A percentile compares a stretch with the other conserved stretches of the same genome.
phyloP scores from a whole-genome alignment of 305 asterid genomes.

The Solanum hybrid region DNA sequence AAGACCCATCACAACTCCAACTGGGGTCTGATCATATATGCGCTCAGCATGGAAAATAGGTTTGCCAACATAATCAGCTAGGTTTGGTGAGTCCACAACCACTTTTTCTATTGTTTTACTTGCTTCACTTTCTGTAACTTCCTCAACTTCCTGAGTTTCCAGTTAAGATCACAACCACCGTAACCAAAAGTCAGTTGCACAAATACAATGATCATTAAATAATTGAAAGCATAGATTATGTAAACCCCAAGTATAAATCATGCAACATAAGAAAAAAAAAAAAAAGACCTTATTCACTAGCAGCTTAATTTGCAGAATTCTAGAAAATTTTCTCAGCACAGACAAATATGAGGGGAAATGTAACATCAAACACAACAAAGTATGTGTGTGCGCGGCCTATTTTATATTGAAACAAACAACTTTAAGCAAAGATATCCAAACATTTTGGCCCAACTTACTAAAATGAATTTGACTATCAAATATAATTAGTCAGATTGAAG shows the following conservation, averaged over 20 bases:
- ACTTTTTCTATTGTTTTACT: conserved; percentile 41
- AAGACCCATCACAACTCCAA: conserved; percentile 97
- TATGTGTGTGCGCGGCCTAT: neutral
- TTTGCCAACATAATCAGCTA: conserved; percentile 76
- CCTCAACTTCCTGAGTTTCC: conserved; percentile 36
- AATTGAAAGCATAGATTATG: neutral
- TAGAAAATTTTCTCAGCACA: neutral
- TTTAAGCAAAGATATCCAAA: neutral
- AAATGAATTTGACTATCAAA: neutral
- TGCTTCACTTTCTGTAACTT: conserved; percentile 24
- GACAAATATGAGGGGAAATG: neutral
- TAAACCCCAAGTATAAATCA: neutral
- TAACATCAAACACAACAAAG: neutral
- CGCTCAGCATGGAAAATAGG: conserved; percentile 97
- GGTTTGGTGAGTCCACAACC: conserved; percentile 58
- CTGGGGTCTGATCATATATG: conserved; percentile 70
- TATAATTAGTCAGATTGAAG: neutral
- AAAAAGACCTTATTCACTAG: neutral
- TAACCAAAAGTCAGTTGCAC: neutral
- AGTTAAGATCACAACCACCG: conserved; percentile 18
- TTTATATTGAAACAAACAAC: neutral
- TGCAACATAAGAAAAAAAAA: neutral
- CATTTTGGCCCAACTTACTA: neutral
- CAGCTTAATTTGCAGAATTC: neutral
- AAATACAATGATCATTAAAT: neutral